These are phyloP conservation scores for Canavalia ensiformis DNA, from an alignment of 306 rosid species.

Conservation along the genomic window DNA sequence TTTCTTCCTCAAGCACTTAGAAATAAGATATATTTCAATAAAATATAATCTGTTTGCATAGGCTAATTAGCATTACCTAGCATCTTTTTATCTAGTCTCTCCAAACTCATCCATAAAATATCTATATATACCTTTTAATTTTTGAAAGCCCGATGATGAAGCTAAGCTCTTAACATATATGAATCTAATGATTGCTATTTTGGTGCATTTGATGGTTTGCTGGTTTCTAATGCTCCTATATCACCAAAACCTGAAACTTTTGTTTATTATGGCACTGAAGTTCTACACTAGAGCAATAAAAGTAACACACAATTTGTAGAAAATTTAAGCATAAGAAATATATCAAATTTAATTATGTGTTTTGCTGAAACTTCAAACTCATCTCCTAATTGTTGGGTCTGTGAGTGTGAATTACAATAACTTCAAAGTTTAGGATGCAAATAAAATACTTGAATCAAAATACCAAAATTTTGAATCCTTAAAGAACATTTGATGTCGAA, in stretches of 20 bases:
- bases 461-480: neutral
- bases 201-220: neutral
- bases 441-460: neutral
- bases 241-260: neutral
- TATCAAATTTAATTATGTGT: neutral
- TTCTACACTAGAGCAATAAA: too few relatives aligned
- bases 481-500: slow-evolving; percentile 48
- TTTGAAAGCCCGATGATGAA: neutral
- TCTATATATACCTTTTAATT: neutral
- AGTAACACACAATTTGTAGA: neutral
- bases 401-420: too few relatives aligned
- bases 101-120: neutral
- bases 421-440: too few relatives aligned
- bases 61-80: slow-evolving; percentile 9
- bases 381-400: neutral
- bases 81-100: slow-evolving; percentile 2
- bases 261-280: neutral
- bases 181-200: neutral
- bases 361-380: neutral
- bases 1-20: slow-evolving; percentile 1
- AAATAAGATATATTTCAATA: neutral
- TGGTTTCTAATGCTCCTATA: neutral
- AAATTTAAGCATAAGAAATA: neutral
- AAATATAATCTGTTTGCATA: neutral
- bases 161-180: slow-evolving; percentile 2